phyloP scores from a whole-genome alignment of 164 flowering plant species.

The Umbellularia californica region DNA sequence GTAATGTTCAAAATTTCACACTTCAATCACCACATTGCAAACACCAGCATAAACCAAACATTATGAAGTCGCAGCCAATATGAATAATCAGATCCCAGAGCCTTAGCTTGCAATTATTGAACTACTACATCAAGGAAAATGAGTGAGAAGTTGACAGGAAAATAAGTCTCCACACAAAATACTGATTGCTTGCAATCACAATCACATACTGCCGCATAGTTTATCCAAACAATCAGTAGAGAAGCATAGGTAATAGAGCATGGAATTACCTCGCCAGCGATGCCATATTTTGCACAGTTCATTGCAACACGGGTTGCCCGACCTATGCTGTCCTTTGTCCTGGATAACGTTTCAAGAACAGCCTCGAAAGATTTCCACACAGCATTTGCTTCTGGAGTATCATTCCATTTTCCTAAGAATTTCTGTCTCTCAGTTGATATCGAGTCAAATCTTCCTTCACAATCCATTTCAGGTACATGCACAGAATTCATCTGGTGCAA shows the following conservation, averaged over 20 bases:
- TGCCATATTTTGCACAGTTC: slow-evolving; percentile 84
- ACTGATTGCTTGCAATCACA: too few species aligned
- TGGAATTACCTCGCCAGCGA: slow-evolving; percentile 61
- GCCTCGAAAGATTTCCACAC: slow-evolving; percentile 62
- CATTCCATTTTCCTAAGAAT: slow-evolving; percentile 28
- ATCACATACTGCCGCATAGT: too few species aligned
- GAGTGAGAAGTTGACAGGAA: too few species aligned
- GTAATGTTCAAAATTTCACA: too few species aligned
- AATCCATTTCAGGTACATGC: slow-evolving; percentile 18
- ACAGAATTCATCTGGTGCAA: slow-evolving; percentile 21
- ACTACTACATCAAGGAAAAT: too few species aligned
- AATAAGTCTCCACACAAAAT: too few species aligned
- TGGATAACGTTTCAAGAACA: slow-evolving; percentile 53
- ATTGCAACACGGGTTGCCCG: slow-evolving; percentile 89
- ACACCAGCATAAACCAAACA: too few species aligned
- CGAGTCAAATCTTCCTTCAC: slow-evolving; percentile 30
- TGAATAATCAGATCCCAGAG: too few species aligned
- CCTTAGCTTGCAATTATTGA: too few species aligned
- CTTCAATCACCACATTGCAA: too few species aligned
- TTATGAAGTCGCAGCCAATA: too few species aligned
- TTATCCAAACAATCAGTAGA: not conserved
- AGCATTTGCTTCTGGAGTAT: slow-evolving; percentile 39
- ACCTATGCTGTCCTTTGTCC: slow-evolving; percentile 94
- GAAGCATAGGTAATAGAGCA: not conserved
- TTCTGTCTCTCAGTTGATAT: slow-evolving; percentile 21